Base-by-base conservation (phyloP, 2,329 filamentous ascomycete species). In the Talaromyces sp. region DNA sequence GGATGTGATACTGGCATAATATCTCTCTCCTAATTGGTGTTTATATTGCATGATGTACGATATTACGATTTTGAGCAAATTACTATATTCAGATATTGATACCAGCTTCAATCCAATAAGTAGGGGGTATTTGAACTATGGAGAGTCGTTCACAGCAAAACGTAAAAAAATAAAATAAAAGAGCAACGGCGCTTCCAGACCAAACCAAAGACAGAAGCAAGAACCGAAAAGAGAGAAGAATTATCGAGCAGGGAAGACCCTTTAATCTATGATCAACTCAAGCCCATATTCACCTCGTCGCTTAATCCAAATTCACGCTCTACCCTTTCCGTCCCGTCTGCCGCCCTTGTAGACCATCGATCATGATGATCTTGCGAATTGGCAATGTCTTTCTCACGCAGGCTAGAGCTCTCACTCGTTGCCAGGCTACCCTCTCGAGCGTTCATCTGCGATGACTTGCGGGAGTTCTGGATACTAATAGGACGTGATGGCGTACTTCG, bases 261-360 rank as follows among this genome's bases (percentile, higher is more conserved):
- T 4, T 20, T 29, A 24, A 29, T 20, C 32, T 20, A 24, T 19
- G 17, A 29, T 77, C 69, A 93, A 71, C 93, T 90, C 61, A 96
- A 75, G 29, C 86, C 88, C 88, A 96, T 94, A 65, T 87, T 81
- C 20, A 88, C 85, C 66, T 96, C 91, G 68, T 96, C 91, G 1
- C 89, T 89, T 45, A 95, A 82, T 0, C 90, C 89, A 86, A 91
- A 91, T 61, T 76, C 86, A 61, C 61, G 75, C 68, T 69, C 72
- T 19, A 71, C 80, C 50, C 78, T 70, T 48, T 77, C 74, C 11
- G 82, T 84, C 77, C 58, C 79, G 72, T 58, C 80, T 68, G 60
- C 79, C 77, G 70, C 85, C 77, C 64, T 83, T 73, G 70, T 82
- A 76, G 76, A 69, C 68, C 79, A 81, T 41, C 71, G 75, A 68